Evolutionary conservation across 139 green algal genomes (phyloP).

Genomic region (Spirogloea muscicola): DNA sequence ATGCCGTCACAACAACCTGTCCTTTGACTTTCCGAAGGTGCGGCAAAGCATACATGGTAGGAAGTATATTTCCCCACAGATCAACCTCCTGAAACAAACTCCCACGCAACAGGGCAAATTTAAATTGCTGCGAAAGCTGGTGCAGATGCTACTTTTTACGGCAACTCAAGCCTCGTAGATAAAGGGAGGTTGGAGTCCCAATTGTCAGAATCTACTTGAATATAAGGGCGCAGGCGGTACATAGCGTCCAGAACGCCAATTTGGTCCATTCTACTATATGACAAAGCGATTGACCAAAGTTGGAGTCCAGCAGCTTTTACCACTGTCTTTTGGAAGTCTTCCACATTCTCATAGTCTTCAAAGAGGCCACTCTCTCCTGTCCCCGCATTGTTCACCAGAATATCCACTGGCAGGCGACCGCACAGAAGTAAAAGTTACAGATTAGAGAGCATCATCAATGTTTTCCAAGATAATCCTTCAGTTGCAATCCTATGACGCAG

Average conservation of each 20-base stretch:
- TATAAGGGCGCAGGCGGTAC: too few relatives aligned
- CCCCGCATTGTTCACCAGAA: constrained; percentile 46
- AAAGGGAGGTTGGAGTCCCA: neutral
- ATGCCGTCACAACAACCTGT: constrained; percentile 44
- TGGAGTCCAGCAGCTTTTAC: neutral
- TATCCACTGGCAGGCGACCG: constrained; percentile 14
- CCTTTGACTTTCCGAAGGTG: constrained; percentile 15
- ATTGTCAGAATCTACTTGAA: neutral
- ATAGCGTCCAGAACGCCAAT: neutral
- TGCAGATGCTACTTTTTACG: too few relatives aligned
- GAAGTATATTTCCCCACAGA: constrained; percentile 44
- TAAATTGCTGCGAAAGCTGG: too few relatives aligned
- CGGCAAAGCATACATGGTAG: constrained; percentile 37
- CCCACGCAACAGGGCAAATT: neutral
- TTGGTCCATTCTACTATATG: neutral
- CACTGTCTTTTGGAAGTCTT: constrained; percentile 1
- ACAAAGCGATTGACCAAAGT: too few relatives aligned
- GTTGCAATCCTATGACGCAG: too few relatives aligned
- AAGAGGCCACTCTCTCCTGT: constrained; percentile 30
- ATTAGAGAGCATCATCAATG: too few relatives aligned
- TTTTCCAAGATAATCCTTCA: too few relatives aligned
- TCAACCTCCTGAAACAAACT: constrained; percentile 26
- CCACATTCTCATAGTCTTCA: constrained; percentile 5
- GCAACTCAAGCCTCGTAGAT: neutral
- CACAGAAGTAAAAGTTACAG: neutral